Evolutionary conservation across 495 filamentous ascomycete genomes (phyloP), one percentile per base, ranked within the genome.

Genomic region (Durotheca rogersii): DNA sequence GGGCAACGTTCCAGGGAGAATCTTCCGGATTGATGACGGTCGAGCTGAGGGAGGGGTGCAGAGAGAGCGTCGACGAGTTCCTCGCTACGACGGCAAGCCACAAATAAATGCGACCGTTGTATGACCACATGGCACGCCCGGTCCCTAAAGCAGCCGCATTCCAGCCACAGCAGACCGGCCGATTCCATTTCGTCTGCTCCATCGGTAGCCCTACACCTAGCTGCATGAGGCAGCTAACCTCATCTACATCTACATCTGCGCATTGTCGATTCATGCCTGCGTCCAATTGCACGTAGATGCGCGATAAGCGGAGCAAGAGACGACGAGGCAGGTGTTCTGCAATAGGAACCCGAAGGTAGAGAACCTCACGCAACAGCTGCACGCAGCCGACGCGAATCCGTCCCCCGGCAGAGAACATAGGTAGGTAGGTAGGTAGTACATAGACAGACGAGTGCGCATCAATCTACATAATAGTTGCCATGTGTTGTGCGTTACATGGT

Each of bases 51-150:
- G 23, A 27, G 23, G 9, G 23, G 9, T 4, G 4, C 4, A 27
- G 23, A 9, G 23, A 27, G 23, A 27, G 4, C 23, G 23, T 27
- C 9, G n/a, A n/a, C n/a, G n/a, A n/a, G n/a, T n/a, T n/a, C n/a
- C n/a, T n/a, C n/a, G n/a, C n/a, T n/a, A n/a, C n/a, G n/a, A n/a
- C 30, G 36, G 51, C 34, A 51, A 60, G 57, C 57, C 57, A 60
- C 57, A 56, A n/a, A 55, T 60, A 60, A 56, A 60, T 44, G 14
- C 33, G 47, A 60, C 57, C 57, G 57, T 56, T 60, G 52, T 60
- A 56, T 56, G 47, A 60, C 57, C 57, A 60, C 57, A 60, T 60
- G 57, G 57, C 57, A 55, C 20, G 17, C 33, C 27, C 35, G 25
- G 29, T 27, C 41, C 41, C 37, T 40, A 23, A 40, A 53, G 50